These are phyloP conservation scores for Xylaria sp. DNA, from an alignment of 2,329 filamentous ascomycete species.

Conservation along the genomic window DNA sequence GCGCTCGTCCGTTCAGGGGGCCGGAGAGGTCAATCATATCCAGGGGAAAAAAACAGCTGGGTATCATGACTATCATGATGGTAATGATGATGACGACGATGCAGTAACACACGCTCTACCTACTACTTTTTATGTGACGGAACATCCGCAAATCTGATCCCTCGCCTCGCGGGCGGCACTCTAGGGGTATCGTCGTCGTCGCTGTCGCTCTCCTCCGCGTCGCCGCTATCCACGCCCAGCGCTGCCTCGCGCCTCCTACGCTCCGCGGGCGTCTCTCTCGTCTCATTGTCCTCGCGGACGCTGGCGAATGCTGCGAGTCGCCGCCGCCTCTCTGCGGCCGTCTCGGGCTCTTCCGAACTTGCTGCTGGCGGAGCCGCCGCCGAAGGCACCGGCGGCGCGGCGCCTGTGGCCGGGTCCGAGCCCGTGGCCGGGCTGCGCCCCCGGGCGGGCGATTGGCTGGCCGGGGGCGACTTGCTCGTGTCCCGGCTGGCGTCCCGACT, in stretches of 20 bases:
- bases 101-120: no score
- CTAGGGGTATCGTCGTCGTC: conserved; percentile 61
- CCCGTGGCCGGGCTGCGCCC: conserved; percentile 28
- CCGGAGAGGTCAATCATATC: no score
- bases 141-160: conserved; percentile 64
- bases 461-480: conserved; percentile 23
- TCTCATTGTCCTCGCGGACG: conserved; percentile 47
- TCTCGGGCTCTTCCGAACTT: conserved; percentile 57
- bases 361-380: no score
- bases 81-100: no score
- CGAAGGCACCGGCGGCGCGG: no score
- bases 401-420: no score
- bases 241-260: conserved; percentile 73
- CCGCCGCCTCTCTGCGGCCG: conserved; percentile 69
- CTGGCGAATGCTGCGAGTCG: conserved; percentile 59
- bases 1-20: no score
- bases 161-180: conserved; percentile 54
- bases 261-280: conserved; percentile 73
- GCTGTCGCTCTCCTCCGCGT: conserved; percentile 51
- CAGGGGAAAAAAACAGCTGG: no score
- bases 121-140: conserved; percentile 36
- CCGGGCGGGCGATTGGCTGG: conserved; percentile 11
- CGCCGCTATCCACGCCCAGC: conserved; percentile 58
- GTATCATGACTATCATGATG: no score
- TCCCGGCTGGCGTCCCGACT: conserved; percentile 26